A percentile compares a stretch with the other conserved stretches of the same genome.
Conservation (phyloP, 129 eudicot species). For the Rutidosis leptorrhynchoides region DNA sequence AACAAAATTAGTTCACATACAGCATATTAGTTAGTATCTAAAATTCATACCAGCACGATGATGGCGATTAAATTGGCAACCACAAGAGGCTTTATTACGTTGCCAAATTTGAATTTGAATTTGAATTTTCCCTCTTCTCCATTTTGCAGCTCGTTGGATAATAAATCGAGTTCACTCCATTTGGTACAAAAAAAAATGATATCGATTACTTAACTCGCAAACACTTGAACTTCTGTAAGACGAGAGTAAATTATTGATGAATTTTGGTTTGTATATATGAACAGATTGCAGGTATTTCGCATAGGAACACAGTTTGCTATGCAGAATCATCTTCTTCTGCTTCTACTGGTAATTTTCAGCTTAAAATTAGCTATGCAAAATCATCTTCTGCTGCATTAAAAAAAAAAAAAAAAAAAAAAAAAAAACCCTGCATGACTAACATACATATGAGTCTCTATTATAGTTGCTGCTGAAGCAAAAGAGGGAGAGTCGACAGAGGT, state of each 20-base stretch:
- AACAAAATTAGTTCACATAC: slow-evolving; percentile 1
- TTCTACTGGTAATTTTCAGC: slow-evolving; percentile 47
- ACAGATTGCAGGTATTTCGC: slow-evolving; percentile 42
- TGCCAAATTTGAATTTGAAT: slow-evolving; percentile 31
- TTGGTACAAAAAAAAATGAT: slow-evolving; percentile 36
- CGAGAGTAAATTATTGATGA: background rate
- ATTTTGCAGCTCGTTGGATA: slow-evolving; percentile 35
- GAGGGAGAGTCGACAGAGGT: slow-evolving; percentile 33
- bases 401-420: no score
- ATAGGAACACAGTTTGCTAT: slow-evolving; percentile 41
- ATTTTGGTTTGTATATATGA: slow-evolving; percentile 6
- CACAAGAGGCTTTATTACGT: slow-evolving; percentile 45
- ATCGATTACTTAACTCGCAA: background rate
- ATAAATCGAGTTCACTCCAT: slow-evolving; percentile 33
- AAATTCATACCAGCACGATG: slow-evolving; percentile 1
- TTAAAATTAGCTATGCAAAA: background rate
- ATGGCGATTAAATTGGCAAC: slow-evolving; percentile 46
- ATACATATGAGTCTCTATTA: no score
- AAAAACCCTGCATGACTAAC: no score
- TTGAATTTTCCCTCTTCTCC: slow-evolving; percentile 51
- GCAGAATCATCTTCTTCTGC: slow-evolving; percentile 75
- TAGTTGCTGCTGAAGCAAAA: slow-evolving; percentile 70
- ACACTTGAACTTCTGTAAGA: slow-evolving; percentile 9
- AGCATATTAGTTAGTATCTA: slow-evolving; percentile 12
- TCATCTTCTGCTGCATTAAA: background rate